Evolutionary conservation across 306 rosid genomes (phyloP).

Genomic region (Medicago ruthenica): DNA sequence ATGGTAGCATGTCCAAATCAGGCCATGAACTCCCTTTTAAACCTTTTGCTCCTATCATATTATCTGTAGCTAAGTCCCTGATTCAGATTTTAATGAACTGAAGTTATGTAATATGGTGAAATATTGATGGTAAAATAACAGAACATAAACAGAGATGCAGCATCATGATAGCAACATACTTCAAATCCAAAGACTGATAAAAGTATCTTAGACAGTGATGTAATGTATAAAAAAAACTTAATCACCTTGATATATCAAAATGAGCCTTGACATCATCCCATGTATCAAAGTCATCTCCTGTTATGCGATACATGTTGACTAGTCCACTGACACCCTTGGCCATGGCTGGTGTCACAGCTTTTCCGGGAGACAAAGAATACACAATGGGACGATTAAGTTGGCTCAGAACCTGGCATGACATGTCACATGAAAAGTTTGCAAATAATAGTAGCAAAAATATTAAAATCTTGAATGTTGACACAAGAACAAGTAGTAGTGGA

Average conservation of each 20-base stretch:
- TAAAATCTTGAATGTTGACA: background rate
- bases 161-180: background rate
- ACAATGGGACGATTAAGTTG: slow-evolving; percentile 65
- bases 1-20: slow-evolving; percentile 97
- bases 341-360: slow-evolving; percentile 74
- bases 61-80: slow-evolving; percentile 79
- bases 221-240: background rate
- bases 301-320: slow-evolving; percentile 89
- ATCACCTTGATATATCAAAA: background rate
- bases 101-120: slow-evolving; percentile 17
- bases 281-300: slow-evolving; percentile 94
- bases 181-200: background rate
- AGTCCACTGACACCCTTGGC: slow-evolving; percentile 73
- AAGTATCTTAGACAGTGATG: slow-evolving; percentile 2
- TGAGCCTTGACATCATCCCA: slow-evolving; percentile 46
- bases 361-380: slow-evolving; percentile 92
- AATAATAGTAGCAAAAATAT: slow-evolving; percentile 16
- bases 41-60: slow-evolving; percentile 79
- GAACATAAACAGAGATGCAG: slow-evolving; percentile 28
- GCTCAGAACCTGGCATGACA: slow-evolving; percentile 63
- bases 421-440: background rate
- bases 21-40: slow-evolving; percentile 94
- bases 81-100: slow-evolving; percentile 34
- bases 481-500: background rate
- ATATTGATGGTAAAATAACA: slow-evolving; percentile 5